Percentiles rank a stretch among this genome's conserved stretches.
Conservation (phyloP, 805 yeast species). For the Priceomyces fermenticarens region DNA sequence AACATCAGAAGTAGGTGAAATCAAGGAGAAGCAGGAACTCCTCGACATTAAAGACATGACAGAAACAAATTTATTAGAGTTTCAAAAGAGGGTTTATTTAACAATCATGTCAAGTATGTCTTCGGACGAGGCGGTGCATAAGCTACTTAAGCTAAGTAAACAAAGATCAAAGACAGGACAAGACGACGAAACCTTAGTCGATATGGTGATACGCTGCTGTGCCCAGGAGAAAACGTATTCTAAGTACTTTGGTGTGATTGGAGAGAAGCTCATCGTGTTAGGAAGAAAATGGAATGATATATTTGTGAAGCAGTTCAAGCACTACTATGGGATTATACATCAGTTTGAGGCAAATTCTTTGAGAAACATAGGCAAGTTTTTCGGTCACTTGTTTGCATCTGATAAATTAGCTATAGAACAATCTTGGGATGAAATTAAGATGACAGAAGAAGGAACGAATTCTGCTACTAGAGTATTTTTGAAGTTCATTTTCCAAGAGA, state of each 20-base stretch:
- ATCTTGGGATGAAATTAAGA: slow-evolving; percentile 48
- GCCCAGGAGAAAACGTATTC: slow-evolving; percentile 85
- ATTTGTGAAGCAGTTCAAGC: slow-evolving; percentile 52
- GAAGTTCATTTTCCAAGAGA: slow-evolving; percentile 75
- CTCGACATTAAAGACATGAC: slow-evolving; percentile 62
- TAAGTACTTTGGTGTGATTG: slow-evolving; percentile 76
- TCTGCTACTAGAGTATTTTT: slow-evolving; percentile 78
- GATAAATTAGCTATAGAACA: slow-evolving; percentile 64
- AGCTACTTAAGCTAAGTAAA: slow-evolving; percentile 52
- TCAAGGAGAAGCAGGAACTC: slow-evolving; percentile 2
- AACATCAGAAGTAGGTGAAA: slow-evolving; percentile 3
- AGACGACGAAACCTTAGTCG: slow-evolving; percentile 53
- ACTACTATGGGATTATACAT: slow-evolving; percentile 57
- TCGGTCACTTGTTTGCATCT: slow-evolving; percentile 78
- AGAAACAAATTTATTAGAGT: slow-evolving; percentile 56
- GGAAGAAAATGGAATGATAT: slow-evolving; percentile 55
- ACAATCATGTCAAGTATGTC: slow-evolving; percentile 88
- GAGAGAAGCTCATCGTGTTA: slow-evolving; percentile 57
- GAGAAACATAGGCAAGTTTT: slow-evolving; percentile 76
- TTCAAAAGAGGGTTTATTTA: slow-evolving; percentile 74
- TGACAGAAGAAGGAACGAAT: slow-evolving; percentile 73
- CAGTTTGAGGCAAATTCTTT: slow-evolving; percentile 69
- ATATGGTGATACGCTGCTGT: slow-evolving; percentile 76
- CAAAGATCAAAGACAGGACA: slow-evolving; percentile 4
- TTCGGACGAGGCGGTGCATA: slow-evolving; percentile 90